Evolutionary conservation across 305 asterid species (phyloP).

Genomic region (Solanum aculeatissimum): DNA sequence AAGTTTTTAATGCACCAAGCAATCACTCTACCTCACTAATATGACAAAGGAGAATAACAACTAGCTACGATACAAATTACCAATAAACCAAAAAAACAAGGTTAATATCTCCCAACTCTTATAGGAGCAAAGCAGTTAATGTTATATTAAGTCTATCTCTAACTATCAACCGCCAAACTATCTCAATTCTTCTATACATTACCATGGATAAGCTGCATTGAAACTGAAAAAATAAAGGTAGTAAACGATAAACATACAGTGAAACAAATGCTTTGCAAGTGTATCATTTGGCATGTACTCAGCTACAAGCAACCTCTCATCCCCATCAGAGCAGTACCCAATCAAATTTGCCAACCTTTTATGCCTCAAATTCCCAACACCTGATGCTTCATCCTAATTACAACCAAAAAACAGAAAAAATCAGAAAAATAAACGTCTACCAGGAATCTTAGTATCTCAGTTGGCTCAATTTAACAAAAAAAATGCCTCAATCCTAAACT

Average conservation of each 20-base stretch:
- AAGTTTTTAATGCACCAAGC: neutral
- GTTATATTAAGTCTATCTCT: neutral
- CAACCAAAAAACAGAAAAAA: neutral
- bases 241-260: slow-evolving; percentile 39
- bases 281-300: slow-evolving; percentile 97
- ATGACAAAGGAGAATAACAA: neutral
- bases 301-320: slow-evolving; percentile 94
- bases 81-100: neutral
- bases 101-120: neutral
- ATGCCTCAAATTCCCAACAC: slow-evolving; percentile 90
- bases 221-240: neutral
- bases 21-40: neutral
- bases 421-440: neutral
- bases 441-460: neutral
- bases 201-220: neutral
- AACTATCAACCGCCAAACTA: neutral
- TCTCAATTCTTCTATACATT: neutral
- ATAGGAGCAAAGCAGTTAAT: neutral
- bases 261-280: slow-evolving; percentile 93
- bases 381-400: slow-evolving; percentile 74
- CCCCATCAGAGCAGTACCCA: slow-evolving; percentile 92
- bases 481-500: neutral
- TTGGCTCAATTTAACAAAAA: too few relatives aligned
- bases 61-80: neutral
- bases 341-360: slow-evolving; percentile 90